phyloP scores from a whole-genome alignment of 169 alveolate genomes.

The Plasmodium adleri region DNA sequence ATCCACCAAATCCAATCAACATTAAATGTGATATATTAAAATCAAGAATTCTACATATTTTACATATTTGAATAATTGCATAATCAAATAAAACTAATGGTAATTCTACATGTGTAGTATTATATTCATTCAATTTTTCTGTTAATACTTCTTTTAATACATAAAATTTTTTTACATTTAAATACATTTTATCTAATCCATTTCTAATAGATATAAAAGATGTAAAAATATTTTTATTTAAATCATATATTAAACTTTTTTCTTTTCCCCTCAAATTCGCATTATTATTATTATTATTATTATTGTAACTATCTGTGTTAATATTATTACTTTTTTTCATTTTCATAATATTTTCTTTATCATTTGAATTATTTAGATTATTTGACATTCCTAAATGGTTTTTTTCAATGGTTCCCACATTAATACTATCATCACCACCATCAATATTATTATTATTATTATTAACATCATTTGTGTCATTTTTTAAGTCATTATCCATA shows the following conservation, averaged over 20 bases:
- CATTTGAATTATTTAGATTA: conserved; percentile 1
- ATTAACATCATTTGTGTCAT: not conserved
- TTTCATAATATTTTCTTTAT: not conserved
- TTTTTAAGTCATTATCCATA: not conserved
- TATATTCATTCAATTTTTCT: conserved; percentile 92
- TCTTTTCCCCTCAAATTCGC: conserved; percentile 41
- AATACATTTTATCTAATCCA: conserved; percentile 91
- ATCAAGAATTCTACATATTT: conserved; percentile 94
- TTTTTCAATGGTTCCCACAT: not conserved
- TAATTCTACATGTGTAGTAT: conserved; percentile 93
- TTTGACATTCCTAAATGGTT: no score
- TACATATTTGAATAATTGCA: conserved; percentile 94
- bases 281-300: not conserved
- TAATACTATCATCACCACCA: not conserved
- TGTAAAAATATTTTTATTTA: conserved; percentile 88
- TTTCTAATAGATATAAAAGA: conserved; percentile 91
- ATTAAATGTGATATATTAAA: conserved; percentile 95
- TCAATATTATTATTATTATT: not conserved
- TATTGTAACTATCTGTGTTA: not conserved
- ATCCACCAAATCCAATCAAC: conserved; percentile 98
- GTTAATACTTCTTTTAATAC: conserved; percentile 90
- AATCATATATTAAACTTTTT: conserved; percentile 83
- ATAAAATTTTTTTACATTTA: conserved; percentile 87
- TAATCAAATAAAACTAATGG: conserved; percentile 95
- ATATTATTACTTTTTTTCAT: not conserved